phyloP scores from a whole-genome alignment of 1,284 basidiomycete species.

The Blastosporella zonata region DNA sequence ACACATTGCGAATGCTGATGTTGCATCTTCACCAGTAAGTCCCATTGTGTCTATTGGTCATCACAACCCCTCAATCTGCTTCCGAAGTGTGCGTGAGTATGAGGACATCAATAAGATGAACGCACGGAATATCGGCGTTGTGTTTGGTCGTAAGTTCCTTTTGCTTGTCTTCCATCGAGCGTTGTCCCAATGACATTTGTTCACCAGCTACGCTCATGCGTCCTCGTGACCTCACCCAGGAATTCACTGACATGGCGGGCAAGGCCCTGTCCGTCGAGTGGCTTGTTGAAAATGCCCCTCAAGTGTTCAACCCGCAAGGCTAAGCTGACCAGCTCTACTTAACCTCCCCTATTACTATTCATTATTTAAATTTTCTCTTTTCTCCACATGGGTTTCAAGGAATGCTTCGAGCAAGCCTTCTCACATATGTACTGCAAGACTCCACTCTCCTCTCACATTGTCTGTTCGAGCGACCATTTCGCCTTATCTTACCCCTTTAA shows the following conservation, averaged over 20 bases:
- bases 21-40: slow-evolving; percentile 81
- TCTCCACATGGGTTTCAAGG: slow-evolving; percentile 7
- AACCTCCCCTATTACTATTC: slow-evolving; percentile 20
- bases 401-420: slow-evolving; percentile 9
- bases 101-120: slow-evolving; percentile 89
- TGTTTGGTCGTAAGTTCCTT: slow-evolving; percentile 88
- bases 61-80: slow-evolving; percentile 2
- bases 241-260: slow-evolving; percentile 96
- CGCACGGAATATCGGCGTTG: slow-evolving; percentile 95
- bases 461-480: background rate
- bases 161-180: background rate
- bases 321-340: slow-evolving; percentile 5
- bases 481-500: background rate
- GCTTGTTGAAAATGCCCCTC: slow-evolving; percentile 86
- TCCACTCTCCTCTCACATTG: background rate
- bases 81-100: slow-evolving; percentile 61
- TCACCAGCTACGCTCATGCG: slow-evolving; percentile 90
- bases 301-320: slow-evolving; percentile 43
- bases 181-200: slow-evolving; percentile 15
- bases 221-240: slow-evolving; percentile 80
- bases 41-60: background rate
- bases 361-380: slow-evolving; percentile 17
- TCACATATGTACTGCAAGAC: slow-evolving; percentile 3
- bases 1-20: slow-evolving; percentile 82
- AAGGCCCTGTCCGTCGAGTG: slow-evolving; percentile 91